A percentile compares a stretch with the other conserved stretches of the same genome.
Evolutionary conservation across 768 basidiomycete genomes (phyloP).

Genomic region (Suillus variegatus): DNA sequence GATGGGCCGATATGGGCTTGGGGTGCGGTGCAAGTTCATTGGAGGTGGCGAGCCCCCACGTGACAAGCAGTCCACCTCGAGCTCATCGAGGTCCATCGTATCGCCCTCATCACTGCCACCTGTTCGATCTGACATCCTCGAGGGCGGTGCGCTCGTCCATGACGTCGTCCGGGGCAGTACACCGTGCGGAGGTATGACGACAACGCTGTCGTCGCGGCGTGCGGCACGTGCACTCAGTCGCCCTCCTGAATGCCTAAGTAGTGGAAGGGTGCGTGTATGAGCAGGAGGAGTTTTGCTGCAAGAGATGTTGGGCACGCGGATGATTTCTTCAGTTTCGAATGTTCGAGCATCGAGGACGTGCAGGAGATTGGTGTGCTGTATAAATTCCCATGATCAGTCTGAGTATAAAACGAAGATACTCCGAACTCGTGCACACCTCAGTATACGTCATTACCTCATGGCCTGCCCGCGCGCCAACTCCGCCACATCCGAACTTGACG

Average conservation of each 20-base stretch:
- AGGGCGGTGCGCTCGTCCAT: slow-evolving; percentile 12
- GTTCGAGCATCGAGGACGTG: slow-evolving; percentile 88
- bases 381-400: slow-evolving; percentile 13
- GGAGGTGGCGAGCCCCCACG: slow-evolving; percentile 48
- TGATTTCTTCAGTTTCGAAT: slow-evolving; percentile 74
- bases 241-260: slow-evolving; percentile 15
- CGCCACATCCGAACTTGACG: slow-evolving; percentile 80
- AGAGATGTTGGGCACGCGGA: slow-evolving; percentile 35
- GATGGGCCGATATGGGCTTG: slow-evolving; percentile 24
- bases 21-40: background rate
- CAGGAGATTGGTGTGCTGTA: slow-evolving; percentile 75
- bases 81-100: slow-evolving; percentile 52
- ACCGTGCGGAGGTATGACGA: background rate
- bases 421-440: slow-evolving; percentile 55
- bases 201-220: slow-evolving; percentile 23
- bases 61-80: slow-evolving; percentile 54
- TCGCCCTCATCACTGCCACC: slow-evolving; percentile 39
- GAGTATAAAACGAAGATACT: background rate
- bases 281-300: slow-evolving; percentile 13
- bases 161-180: slow-evolving; percentile 22
- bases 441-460: slow-evolving; percentile 88
- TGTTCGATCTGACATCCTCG: slow-evolving; percentile 21
- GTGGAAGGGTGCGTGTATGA: slow-evolving; percentile 13
- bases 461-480: slow-evolving; percentile 44
- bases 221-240: slow-evolving; percentile 40